Conservation (phyloP, 2,329 filamentous ascomycete species). For the Emericellopsis atlantica region DNA sequence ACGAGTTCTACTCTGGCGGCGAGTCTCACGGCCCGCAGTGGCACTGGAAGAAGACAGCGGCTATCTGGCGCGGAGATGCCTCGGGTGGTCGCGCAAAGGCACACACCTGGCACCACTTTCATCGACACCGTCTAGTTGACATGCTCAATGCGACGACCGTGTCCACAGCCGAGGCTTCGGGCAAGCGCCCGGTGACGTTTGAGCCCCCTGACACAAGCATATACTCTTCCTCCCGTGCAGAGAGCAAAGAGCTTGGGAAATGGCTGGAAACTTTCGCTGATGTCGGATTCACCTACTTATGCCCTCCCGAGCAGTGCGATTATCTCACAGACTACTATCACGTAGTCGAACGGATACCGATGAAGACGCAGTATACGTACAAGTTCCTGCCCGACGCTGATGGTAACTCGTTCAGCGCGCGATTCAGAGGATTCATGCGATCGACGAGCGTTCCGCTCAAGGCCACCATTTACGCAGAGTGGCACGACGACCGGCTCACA, state of each 20-base stretch:
- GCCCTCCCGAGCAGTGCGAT: conserved; percentile 21
- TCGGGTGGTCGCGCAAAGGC: conserved; percentile 41
- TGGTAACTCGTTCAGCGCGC: conserved; percentile 51
- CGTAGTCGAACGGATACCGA: conserved; percentile 18
- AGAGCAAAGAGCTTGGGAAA: conserved; percentile 21
- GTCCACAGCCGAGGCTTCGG: conserved; percentile 19
- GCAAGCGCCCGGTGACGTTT: conserved; percentile 30
- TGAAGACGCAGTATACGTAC: conserved; percentile 36
- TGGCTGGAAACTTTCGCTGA: conserved; percentile 27
- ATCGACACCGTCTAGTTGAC: conserved; percentile 57
- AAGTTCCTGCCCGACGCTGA: conserved; percentile 63
- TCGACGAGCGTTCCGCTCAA: conserved; percentile 58
- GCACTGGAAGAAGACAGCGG: conserved; percentile 39
- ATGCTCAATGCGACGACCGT: conserved; percentile 56
- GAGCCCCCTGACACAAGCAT: conserved; percentile 26
- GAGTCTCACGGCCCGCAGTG: conserved; percentile 41
- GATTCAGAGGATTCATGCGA: conserved; percentile 50
- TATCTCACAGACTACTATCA: conserved; percentile 24
- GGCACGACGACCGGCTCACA: conserved; percentile 58
- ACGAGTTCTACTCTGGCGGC: conserved; percentile 46
- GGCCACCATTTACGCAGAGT: conserved; percentile 59
- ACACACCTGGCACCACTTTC: conserved; percentile 55
- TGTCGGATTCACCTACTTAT: conserved; percentile 30
- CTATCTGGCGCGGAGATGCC: conserved; percentile 54
- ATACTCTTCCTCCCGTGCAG: conserved; percentile 27